Evolutionary conservation across 164 flowering plant species (phyloP).

Genomic region (Tetrastigma voinierianum): DNA sequence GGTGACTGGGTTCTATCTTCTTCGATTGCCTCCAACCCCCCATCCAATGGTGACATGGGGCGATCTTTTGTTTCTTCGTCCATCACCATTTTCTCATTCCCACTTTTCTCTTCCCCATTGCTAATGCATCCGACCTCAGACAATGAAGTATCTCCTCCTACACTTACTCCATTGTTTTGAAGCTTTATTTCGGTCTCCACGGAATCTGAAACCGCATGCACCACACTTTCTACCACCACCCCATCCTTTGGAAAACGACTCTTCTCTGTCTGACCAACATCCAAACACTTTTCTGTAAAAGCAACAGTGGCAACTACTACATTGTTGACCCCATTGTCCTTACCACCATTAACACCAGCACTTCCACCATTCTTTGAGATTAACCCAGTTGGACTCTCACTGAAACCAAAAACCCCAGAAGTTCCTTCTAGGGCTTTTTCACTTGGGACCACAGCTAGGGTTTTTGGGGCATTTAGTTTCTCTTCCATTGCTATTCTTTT

Average conservation of each 20-base stretch:
- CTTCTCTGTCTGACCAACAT: conserved; percentile 1
- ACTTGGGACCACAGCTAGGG: conserved; percentile 20
- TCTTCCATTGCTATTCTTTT: not conserved
- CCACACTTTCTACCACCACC: not conserved
- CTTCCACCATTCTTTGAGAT: conserved; percentile 11
- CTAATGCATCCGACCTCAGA: conserved; percentile 1
- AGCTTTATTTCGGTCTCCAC: not conserved
- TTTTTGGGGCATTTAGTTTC: conserved; percentile 14
- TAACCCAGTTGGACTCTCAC: conserved; percentile 3
- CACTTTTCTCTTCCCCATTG: conserved; percentile 4
- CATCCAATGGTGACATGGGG: not conserved
- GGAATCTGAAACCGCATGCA: not conserved
- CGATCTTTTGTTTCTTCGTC: conserved; percentile 1
- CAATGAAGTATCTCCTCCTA: not conserved
- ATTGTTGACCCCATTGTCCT: not conserved
- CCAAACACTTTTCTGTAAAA: conserved; percentile 4
- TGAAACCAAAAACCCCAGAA: conserved; percentile 6
- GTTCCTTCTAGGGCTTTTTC: conserved; percentile 13
- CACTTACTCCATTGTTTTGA: not conserved
- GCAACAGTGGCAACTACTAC: not conserved
- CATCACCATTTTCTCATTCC: conserved; percentile 7
- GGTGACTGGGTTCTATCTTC: too few species aligned
- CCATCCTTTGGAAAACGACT: not conserved
- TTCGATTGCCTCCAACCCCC: not conserved
- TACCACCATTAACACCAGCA: not conserved